phyloP scores from a whole-genome alignment of 2,329 filamentous ascomycete genomes.

The Nakataea oryzae region DNA sequence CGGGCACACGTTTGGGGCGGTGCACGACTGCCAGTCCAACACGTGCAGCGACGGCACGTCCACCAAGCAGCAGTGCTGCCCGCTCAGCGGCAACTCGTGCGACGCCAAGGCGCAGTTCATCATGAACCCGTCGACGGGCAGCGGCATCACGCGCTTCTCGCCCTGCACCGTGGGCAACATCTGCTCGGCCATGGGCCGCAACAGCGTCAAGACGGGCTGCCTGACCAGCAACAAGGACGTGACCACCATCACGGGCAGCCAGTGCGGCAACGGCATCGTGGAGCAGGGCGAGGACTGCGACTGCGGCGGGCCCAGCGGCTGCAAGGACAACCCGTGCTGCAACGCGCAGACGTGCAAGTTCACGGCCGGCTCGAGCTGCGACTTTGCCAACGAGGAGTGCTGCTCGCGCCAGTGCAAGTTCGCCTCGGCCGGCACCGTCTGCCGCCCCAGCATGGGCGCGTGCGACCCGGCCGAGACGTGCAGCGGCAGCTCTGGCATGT shows the following conservation, averaged over 20 bases:
- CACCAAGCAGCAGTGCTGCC: conserved; percentile 60
- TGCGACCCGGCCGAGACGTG: conserved; percentile 86
- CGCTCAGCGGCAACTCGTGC: conserved; percentile 56
- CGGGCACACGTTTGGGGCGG: conserved; percentile 89
- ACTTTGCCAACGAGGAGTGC: conserved; percentile 73
- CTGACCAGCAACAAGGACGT: conserved; percentile 80
- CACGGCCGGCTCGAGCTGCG: conserved; percentile 63
- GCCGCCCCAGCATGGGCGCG: conserved; percentile 64
- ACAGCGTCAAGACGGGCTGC: conserved; percentile 66
- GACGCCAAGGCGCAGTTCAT: conserved; percentile 72
- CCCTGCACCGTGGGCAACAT: conserved; percentile 88
- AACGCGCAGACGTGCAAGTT: conserved; percentile 81
- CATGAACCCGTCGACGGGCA: conserved; percentile 86
- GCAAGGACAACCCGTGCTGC: conserved; percentile 71
- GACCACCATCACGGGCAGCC: conserved; percentile 66
- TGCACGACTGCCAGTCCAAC: conserved; percentile 75
- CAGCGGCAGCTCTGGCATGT: conserved; percentile 59
- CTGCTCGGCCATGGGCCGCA: conserved; percentile 71
- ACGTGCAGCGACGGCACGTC: conserved; percentile 54
- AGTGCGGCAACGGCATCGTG: conserved; percentile 96
- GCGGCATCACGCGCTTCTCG: conserved; percentile 69
- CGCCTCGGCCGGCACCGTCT: conserved; percentile 58
- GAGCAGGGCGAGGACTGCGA: conserved; percentile 92
- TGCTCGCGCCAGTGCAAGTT: conserved; percentile 60
- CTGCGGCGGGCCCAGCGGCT: conserved; percentile 69